Evolutionary conservation across 441 rosid genomes (phyloP).

Genomic region (Croton setiger): DNA sequence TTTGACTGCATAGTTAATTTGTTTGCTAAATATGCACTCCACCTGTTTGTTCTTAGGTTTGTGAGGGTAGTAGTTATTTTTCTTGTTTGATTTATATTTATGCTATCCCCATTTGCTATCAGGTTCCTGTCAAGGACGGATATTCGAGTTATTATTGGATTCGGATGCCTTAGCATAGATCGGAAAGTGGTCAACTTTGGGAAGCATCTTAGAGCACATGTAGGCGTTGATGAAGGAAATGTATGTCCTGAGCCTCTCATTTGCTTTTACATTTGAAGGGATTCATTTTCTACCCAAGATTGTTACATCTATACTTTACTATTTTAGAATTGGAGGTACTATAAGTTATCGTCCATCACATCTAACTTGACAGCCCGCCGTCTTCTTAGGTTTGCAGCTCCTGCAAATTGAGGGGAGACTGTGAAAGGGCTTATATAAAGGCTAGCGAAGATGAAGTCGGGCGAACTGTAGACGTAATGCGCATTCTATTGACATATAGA

Average conservation of each 20-base stretch:
- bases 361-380: slow-evolving; percentile 6
- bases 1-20: slow-evolving; percentile 22
- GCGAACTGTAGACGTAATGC: slow-evolving; percentile 79
- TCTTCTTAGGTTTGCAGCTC: slow-evolving; percentile 73
- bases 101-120: slow-evolving; percentile 16
- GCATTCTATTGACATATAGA: slow-evolving; percentile 59
- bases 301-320: not conserved
- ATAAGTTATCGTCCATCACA: slow-evolving; percentile 3
- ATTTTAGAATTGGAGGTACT: not conserved
- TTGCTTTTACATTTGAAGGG: not conserved
- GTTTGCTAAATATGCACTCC: slow-evolving; percentile 17
- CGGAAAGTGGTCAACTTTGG: slow-evolving; percentile 86
- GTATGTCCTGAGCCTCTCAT: slow-evolving; percentile 32
- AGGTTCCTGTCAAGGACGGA: slow-evolving; percentile 66
- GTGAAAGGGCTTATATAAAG: slow-evolving; percentile 76
- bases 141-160: slow-evolving; percentile 50
- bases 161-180: slow-evolving; percentile 76
- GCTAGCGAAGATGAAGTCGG: slow-evolving; percentile 61
- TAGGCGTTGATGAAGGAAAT: slow-evolving; percentile 64
- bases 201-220: slow-evolving; percentile 70
- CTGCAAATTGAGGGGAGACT: slow-evolving; percentile 79
- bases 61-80: not conserved
- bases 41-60: slow-evolving; percentile 35
- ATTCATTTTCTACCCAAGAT: not conserved
- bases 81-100: not conserved